Base-by-base conservation (phyloP, 352 stramenopile species). In the Pythium graminicola region DNA sequence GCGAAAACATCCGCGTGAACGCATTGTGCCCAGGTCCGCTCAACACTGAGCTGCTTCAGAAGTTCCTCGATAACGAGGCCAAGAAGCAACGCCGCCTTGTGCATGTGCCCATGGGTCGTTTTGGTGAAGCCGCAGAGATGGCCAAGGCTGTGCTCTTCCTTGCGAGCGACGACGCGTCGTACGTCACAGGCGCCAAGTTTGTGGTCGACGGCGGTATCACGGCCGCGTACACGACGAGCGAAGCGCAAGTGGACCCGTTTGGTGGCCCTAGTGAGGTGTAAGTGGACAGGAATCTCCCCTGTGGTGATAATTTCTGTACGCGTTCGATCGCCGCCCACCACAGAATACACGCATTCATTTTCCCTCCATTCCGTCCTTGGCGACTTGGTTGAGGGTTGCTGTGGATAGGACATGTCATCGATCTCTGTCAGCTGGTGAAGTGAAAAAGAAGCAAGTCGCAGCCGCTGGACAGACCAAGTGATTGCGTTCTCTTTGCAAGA, bases 1-100 rank as follows among this genome's bases (percentile, higher is more conserved):
- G 81, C 35, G 77, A 95, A 54, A 93, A 93, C 61, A 93, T 95
- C 51, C 74, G 85, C 17, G 85, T 95, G 20, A 95, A 95, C 52
- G 82, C 83, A 19, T 70, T 95, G 8, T 93, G 80, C 48, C 85
- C 85, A 4, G 85, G 85, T 20, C 83, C 83, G 40, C 65, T 95
- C 29, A 93, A 93, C 68, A 95, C 83, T 4, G 72, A 84, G 53
- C 70, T 94, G 51, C 65, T 95, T 40, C 81, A 94, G 65, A 92
- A 91, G 68, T 93, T 95, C 55, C 60, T 94, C 6, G 81, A 94
- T 54, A 70, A 60, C 33, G 73, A 91, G 36, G 84, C 76, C 43
- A 94, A 94, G 72, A 86, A 89, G 64, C 76, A 92, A 60, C 77
- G 84, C 44, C 76, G 84, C 20, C 71, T 94, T 29, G 84, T 94